Conservation (phyloP, 140 eudicot species). For the Ambrosia hybrid region DNA sequence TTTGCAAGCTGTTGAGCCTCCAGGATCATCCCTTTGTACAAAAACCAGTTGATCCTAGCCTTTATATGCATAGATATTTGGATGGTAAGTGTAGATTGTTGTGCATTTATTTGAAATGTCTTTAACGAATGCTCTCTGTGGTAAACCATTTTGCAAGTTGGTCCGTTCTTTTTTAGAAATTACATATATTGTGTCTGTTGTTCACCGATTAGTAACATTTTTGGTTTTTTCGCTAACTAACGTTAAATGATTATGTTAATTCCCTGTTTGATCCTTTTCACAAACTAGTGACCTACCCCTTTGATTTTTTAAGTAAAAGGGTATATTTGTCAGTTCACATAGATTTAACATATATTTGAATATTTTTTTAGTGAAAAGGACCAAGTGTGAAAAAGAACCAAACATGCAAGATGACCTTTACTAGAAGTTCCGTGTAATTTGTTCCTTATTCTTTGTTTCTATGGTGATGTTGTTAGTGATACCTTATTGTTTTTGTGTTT, state of each 20-base stretch:
- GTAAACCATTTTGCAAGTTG: too few species aligned
- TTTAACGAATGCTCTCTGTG: not conserved
- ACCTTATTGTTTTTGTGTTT: conserved; percentile 1
- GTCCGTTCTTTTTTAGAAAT: too few species aligned
- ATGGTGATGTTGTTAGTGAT: conserved; percentile 8
- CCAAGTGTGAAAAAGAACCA: not conserved
- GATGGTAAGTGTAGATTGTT: conserved; percentile 28
- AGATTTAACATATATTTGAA: not conserved
- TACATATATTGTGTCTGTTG: too few species aligned
- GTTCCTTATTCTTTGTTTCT: not conserved
- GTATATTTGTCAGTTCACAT: conserved; percentile 4
- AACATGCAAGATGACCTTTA: not conserved
- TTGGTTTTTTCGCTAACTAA: not conserved
- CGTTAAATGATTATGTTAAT: not conserved
- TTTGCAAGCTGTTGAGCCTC: conserved; percentile 40
- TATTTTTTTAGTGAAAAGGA: not conserved
- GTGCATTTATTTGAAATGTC: not conserved
- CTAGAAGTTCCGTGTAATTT: not conserved
- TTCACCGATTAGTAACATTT: too few species aligned
- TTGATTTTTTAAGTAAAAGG: not conserved
- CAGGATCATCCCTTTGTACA: conserved; percentile 41
- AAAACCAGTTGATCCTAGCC: conserved; percentile 52
- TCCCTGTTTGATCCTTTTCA: not conserved
- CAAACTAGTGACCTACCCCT: not conserved
- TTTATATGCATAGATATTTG: conserved; percentile 47